Evolutionary conservation across 2,329 filamentous ascomycete genomes (phyloP), one percentile per base, ranked within the genome.

Genomic region (Cryphonectria japonica): DNA sequence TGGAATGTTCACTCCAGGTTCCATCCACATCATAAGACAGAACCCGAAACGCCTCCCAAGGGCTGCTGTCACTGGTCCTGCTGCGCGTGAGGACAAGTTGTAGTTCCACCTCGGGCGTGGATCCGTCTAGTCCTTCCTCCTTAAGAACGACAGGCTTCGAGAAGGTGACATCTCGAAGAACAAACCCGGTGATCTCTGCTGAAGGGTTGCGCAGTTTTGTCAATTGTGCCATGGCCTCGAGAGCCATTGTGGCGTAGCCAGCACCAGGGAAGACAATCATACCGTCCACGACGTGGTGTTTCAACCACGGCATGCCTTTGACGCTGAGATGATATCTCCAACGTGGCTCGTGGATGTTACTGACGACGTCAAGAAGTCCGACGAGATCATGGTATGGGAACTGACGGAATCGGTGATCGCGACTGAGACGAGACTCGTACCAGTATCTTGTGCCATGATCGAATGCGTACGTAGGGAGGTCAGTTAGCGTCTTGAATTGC

Each of bases 361-460:
- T 52, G 16, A 16, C 34, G 5, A 59, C 41, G 32, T 60, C 34
- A 7, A 43, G 41, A 8, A 61, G 46, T 8, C 70, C 70, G 16
- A 68, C 39, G 1, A 71, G 57, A 84, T 79, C 26, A 79, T 62
- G 62, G 80, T 77, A 9, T 73, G 74, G 5, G 78, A 61, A 4
- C 73, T 69, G 1, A 82, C 72, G 60, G 19, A 68, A 14, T 79
- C 71, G 59, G 19, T 69, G 65, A 16, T 66, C 70, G 8, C 69
- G 46, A 9, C 70, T 73, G 22, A 62, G 43, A 29, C 73, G 68
- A 26, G 72, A 73, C 41, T 72, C 70, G 19, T 62, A 63, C 66
- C 69, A 72, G 19, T 69, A 70, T 1, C 59, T 34, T 3, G 73
- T 62, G 19, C 50, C 57, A 41, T 74, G 71, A 26, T 71, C 72